Evolutionary conservation across 225 moss, liverwort and hornwort species (phyloP).

Genomic region (Asterella californica): DNA sequence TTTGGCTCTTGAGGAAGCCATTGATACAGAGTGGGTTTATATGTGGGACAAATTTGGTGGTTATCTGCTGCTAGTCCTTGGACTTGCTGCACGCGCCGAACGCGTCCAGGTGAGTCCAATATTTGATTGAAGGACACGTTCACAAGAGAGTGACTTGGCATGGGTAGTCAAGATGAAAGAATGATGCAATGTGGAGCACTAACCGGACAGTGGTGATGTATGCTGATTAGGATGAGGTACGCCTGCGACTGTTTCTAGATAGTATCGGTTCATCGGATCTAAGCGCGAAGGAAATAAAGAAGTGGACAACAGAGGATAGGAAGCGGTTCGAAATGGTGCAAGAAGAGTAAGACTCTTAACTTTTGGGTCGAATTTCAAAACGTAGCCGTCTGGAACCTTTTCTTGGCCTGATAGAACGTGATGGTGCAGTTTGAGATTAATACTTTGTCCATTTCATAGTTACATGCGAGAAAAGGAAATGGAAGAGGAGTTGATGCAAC

Average conservation of each 20-base stretch:
- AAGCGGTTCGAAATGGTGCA: conserved; percentile 97
- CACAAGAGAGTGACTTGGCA: neutral
- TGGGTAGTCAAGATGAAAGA: neutral
- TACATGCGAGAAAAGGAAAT: conserved; percentile 98
- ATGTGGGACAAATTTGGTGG: conserved; percentile 99
- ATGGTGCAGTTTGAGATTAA: conserved; percentile 2
- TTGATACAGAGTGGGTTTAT: conserved; percentile 99
- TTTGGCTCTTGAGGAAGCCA: conserved; percentile 92
- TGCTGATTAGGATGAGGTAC: conserved; percentile 67
- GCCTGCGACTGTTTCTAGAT: conserved; percentile 87
- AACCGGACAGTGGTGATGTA: neutral
- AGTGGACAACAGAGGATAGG: conserved; percentile 94
- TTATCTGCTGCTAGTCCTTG: conserved; percentile 92
- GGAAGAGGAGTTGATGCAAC: conserved; percentile 89
- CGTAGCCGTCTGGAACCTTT: neutral
- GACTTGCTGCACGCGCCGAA: conserved; percentile 94
- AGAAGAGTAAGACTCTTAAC: conserved; percentile 69
- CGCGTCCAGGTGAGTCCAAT: conserved; percentile 72
- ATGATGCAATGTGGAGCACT: neutral
- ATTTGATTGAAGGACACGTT: neutral
- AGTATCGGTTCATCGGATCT: conserved; percentile 99
- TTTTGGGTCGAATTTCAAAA: neutral
- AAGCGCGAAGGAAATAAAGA: conserved; percentile 96
- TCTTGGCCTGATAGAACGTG: neutral
- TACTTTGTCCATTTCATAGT: conserved; percentile 33